Percentiles rank a stretch among this genome's conserved stretches.
Conservation (phyloP, 768 basidiomycete genomes). For the Boletus sensibilis region DNA sequence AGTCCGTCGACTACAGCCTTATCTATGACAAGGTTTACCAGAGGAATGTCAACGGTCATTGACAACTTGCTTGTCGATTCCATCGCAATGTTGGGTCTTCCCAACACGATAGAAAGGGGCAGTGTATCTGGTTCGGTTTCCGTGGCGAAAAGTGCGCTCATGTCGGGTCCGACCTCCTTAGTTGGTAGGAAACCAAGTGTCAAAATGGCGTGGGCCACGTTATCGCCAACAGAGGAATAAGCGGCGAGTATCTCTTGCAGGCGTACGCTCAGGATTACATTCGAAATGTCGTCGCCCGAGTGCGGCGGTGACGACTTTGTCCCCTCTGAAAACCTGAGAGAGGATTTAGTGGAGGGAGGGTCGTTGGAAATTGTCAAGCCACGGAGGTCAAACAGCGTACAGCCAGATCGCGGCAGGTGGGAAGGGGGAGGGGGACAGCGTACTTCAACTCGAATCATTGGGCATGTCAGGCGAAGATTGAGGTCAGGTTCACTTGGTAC, state of each 20-base stretch:
- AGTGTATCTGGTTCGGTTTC: slow-evolving; percentile 16
- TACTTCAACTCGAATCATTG: slow-evolving; percentile 64
- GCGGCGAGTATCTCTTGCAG: slow-evolving; percentile 50
- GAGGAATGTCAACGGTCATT: slow-evolving; percentile 50
- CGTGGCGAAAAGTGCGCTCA: slow-evolving; percentile 25
- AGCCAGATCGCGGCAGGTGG: slow-evolving; percentile 59
- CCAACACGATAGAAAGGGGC: slow-evolving; percentile 25
- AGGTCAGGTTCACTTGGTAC: slow-evolving; percentile 4
- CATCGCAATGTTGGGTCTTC: slow-evolving; percentile 8
- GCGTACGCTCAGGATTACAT: slow-evolving; percentile 37
- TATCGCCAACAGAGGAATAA: slow-evolving; percentile 41
- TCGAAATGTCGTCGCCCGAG: slow-evolving; percentile 4
- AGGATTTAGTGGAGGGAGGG: slow-evolving; percentile 14
- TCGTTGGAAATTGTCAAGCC: slow-evolving; percentile 42
- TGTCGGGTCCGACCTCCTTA: slow-evolving; percentile 13
- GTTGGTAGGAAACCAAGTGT: slow-evolving; percentile 47
- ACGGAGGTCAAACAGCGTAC: slow-evolving; percentile 63
- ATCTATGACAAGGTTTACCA: slow-evolving; percentile 55
- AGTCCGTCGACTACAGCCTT: slow-evolving; percentile 73
- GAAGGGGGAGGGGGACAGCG: slow-evolving; percentile 60
- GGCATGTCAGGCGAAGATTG: slow-evolving; percentile 41
- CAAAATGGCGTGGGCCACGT: slow-evolving; percentile 45
- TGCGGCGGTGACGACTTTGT: neutral
- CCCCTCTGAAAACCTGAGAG: slow-evolving; percentile 32
- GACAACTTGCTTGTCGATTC: slow-evolving; percentile 6